A percentile compares a stretch with the other conserved stretches of the same genome.
These are phyloP conservation scores for Pythium inflatum DNA, from an alignment of 352 stramenopile species.

Conservation along the genomic window DNA sequence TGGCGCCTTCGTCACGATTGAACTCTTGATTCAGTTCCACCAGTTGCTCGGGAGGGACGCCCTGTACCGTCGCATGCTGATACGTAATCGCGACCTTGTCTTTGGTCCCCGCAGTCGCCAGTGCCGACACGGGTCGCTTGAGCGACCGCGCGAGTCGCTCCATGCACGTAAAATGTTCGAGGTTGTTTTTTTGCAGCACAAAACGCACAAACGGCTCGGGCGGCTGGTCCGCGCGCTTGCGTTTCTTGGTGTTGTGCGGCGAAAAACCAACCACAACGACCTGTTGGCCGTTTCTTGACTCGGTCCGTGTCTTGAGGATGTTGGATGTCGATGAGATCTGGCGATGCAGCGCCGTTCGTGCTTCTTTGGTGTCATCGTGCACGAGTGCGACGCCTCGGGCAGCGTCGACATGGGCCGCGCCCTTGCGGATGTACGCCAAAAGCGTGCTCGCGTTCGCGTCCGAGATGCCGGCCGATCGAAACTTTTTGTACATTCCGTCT, in stretches of 20 bases:
- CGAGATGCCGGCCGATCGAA: conserved; percentile 53
- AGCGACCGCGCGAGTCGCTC: conserved; percentile 55
- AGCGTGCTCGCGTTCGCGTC: conserved; percentile 53
- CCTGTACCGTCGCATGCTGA: conserved; percentile 65
- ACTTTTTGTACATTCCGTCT: conserved; percentile 76
- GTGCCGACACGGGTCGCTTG: conserved; percentile 51
- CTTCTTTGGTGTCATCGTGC: conserved; percentile 69
- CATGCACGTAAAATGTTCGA: conserved; percentile 75
- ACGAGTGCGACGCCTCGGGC: conserved; percentile 53
- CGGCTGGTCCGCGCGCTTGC: conserved; percentile 57
- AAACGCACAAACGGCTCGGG: conserved; percentile 60
- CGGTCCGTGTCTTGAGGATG: conserved; percentile 69
- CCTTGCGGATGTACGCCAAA: conserved; percentile 62
- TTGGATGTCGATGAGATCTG: conserved; percentile 61
- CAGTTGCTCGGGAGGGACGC: conserved; percentile 47
- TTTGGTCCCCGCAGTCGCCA: conserved; percentile 75
- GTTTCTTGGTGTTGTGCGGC: conserved; percentile 65
- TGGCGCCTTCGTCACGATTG: conserved; percentile 2
- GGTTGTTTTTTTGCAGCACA: conserved; percentile 74
- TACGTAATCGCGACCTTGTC: conserved; percentile 76
- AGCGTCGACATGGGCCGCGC: conserved; percentile 40
- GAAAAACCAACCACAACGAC: conserved; percentile 65
- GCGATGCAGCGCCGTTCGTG: conserved; percentile 60
- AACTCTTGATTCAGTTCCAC: conserved; percentile 39
- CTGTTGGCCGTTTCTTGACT: conserved; percentile 47